These are phyloP conservation scores for Phenoliferia sp. DNA, from an alignment of 1,284 basidiomycete genomes.

Conservation along the genomic window DNA sequence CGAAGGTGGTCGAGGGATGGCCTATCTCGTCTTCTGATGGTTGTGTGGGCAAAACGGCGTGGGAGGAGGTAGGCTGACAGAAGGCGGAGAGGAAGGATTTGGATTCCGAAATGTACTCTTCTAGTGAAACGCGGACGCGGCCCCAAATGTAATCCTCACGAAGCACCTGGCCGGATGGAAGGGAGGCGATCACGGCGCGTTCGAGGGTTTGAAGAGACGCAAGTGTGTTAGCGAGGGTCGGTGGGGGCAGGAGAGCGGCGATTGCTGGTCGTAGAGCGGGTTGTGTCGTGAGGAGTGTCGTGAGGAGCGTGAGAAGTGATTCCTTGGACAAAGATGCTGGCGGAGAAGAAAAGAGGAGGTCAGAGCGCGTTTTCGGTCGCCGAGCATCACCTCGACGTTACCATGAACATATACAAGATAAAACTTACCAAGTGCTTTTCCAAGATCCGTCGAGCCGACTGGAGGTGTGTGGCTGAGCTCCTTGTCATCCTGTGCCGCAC, in stretches of 20 bases:
- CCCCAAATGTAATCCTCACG: slow-evolving; percentile 34
- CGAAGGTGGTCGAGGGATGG: slow-evolving; percentile 34
- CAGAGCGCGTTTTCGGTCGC: background rate
- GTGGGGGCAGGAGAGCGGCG: slow-evolving; percentile 31
- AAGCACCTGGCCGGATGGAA: slow-evolving; percentile 25
- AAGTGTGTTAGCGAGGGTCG: slow-evolving; percentile 28
- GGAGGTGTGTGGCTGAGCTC: background rate
- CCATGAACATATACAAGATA: background rate
- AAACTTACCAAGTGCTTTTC: slow-evolving; percentile 28
- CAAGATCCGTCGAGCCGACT: slow-evolving; percentile 13
- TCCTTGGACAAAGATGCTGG: slow-evolving; percentile 33
- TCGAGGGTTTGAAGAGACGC: slow-evolving; percentile 18
- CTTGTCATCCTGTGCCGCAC: background rate
- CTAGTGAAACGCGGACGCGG: slow-evolving; percentile 31
- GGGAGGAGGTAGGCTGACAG: slow-evolving; percentile 8
- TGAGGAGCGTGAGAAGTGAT: slow-evolving; percentile 31
- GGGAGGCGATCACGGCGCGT: slow-evolving; percentile 24
- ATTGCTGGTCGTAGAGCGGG: slow-evolving; percentile 30
- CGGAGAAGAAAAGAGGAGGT: no score
- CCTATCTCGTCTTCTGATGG: slow-evolving; percentile 16
- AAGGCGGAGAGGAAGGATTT: slow-evolving; percentile 19
- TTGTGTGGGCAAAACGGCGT: background rate
- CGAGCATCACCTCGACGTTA: no score
- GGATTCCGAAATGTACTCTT: slow-evolving; percentile 31
- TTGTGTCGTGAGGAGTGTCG: slow-evolving; percentile 28